These are phyloP conservation scores for Penicillium sp. DNA, from an alignment of 2,329 filamentous ascomycete species.

Conservation along the genomic window DNA sequence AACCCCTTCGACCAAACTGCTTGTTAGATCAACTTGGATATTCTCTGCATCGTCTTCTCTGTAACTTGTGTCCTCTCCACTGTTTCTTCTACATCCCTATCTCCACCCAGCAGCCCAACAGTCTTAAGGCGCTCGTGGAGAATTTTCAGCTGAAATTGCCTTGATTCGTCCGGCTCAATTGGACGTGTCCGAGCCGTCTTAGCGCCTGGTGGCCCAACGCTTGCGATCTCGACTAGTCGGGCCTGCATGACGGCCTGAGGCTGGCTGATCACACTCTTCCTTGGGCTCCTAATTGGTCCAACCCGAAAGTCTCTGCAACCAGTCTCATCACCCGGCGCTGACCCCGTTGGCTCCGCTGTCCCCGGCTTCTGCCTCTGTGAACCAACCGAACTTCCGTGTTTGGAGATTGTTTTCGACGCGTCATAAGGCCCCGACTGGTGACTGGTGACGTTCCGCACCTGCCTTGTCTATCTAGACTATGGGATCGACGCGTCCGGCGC, in stretches of 20 bases:
- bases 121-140: conserved; percentile 7
- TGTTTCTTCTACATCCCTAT: neutral
- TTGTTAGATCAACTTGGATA: neutral
- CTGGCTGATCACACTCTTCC: conserved; percentile 11
- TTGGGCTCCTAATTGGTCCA: conserved; percentile 16
- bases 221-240: conserved; percentile 16
- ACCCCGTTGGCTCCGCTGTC: conserved; percentile 15
- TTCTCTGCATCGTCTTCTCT: neutral
- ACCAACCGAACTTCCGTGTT: conserved; percentile 10
- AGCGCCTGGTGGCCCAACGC: conserved; percentile 30
- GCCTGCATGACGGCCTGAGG: conserved; percentile 26
- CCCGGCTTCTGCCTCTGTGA: conserved; percentile 5
- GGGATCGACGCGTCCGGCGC: conserved; percentile 45
- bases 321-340: conserved; percentile 10
- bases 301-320: conserved; percentile 16
- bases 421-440: conserved; percentile 24
- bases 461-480: conserved; percentile 27
- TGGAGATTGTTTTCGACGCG: conserved; percentile 25
- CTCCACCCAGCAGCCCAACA: neutral
- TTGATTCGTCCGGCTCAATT: conserved; percentile 19
- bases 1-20: neutral
- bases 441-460: conserved; percentile 13
- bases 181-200: conserved; percentile 19
- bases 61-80: neutral
- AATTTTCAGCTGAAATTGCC: conserved; percentile 6